Percentiles rank a stretch among this genome's conserved stretches.
phyloP scores from a whole-genome alignment of 345 rosid species.

The Sonneratia alba region DNA sequence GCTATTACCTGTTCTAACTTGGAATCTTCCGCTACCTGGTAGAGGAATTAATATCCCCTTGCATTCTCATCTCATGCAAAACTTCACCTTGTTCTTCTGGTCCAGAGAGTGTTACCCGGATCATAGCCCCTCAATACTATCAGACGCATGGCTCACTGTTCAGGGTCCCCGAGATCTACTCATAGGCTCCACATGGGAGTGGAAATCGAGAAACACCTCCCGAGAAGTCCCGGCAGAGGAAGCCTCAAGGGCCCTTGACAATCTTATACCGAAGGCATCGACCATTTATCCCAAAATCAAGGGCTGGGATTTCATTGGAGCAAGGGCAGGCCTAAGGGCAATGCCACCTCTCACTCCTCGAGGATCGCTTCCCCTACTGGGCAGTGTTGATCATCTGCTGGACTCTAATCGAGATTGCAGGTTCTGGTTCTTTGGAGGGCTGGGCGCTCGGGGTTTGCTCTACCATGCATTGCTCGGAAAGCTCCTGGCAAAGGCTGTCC shows the following conservation, averaged over 20 bases:
- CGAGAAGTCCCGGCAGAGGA: conserved; percentile 54
- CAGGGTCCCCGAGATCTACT: conserved; percentile 50
- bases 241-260: conserved; percentile 55
- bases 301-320: conserved; percentile 53
- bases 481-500: conserved; percentile 57
- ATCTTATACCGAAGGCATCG: conserved; percentile 74
- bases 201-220: conserved; percentile 69
- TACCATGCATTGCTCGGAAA: conserved; percentile 82
- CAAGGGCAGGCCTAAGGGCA: conserved; percentile 85
- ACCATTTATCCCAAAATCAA: conserved; percentile 52
- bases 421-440: conserved; percentile 81
- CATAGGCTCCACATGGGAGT: conserved; percentile 90
- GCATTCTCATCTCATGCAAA: not conserved
- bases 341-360: conserved; percentile 71
- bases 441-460: conserved; percentile 77
- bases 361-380: conserved; percentile 81
- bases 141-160: conserved; percentile 82
- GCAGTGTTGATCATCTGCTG: conserved; percentile 48
- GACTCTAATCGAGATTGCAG: conserved; percentile 27
- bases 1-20: not conserved
- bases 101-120: conserved; percentile 61
- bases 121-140: conserved; percentile 59
- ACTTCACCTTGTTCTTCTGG: conserved; percentile 5
- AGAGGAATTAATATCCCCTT: not conserved
- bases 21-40: not conserved